Percentiles rank a stretch among this genome's conserved stretches.
Evolutionary conservation across 192 early-diverging fungal species (phyloP).

Genomic region (Backusella westeae): DNA sequence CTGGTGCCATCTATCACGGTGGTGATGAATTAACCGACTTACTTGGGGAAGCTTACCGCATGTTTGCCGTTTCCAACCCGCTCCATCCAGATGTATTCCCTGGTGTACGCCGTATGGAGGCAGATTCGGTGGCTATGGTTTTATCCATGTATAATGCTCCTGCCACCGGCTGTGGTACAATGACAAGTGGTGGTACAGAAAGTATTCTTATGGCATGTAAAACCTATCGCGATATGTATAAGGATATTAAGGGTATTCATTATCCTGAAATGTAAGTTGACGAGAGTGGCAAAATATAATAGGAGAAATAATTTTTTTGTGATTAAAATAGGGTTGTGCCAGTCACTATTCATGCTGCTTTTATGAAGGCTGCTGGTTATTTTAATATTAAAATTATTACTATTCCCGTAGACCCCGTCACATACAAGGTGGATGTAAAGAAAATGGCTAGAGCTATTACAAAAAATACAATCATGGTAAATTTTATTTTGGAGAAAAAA

Average conservation of each 20-base stretch:
- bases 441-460: conserved; percentile 81
- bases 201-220: conserved; percentile 94
- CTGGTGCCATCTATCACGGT: conserved; percentile 93
- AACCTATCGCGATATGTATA: conserved; percentile 87
- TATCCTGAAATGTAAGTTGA: conserved; percentile 84
- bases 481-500: neutral
- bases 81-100: conserved; percentile 96
- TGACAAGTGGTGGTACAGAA: conserved; percentile 95
- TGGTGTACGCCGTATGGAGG: conserved; percentile 92
- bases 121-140: conserved; percentile 93
- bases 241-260: conserved; percentile 72
- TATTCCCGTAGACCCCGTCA: conserved; percentile 77
- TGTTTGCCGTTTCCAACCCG: conserved; percentile 85
- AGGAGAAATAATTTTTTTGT: neutral
- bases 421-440: conserved; percentile 73
- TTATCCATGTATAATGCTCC: conserved; percentile 82
- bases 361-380: conserved; percentile 93
- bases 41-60: conserved; percentile 74
- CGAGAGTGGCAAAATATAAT: neutral
- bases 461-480: conserved; percentile 84
- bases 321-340: conserved; percentile 68
- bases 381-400: conserved; percentile 87
- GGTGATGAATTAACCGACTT: conserved; percentile 77
- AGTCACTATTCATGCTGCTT: conserved; percentile 92
- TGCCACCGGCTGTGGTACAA: conserved; percentile 70